phyloP scores from a whole-genome alignment of 2,329 filamentous ascomycete species.

The Neonectria hederae region DNA sequence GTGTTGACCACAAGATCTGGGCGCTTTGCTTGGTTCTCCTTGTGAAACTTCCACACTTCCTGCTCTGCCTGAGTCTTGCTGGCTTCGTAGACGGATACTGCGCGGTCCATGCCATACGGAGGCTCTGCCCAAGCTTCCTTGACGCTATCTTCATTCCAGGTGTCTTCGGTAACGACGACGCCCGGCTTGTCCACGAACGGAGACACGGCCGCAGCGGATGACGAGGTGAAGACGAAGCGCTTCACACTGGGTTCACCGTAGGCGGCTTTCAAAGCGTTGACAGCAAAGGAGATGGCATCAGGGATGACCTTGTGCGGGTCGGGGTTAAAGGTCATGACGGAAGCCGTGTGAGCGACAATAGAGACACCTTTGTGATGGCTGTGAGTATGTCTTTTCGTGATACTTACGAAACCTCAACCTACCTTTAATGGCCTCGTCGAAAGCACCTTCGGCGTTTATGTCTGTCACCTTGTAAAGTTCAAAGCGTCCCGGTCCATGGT shows the following conservation, averaged over 20 bases:
- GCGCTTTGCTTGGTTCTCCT: slow-evolving; percentile 34
- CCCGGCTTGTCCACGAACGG: neutral
- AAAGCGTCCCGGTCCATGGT: slow-evolving; percentile 48
- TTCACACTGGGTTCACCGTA: slow-evolving; percentile 47
- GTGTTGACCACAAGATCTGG: slow-evolving; percentile 43
- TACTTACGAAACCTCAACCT: neutral
- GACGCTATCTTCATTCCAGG: slow-evolving; percentile 48
- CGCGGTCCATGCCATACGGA: slow-evolving; percentile 45
- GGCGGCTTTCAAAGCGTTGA: slow-evolving; percentile 48
- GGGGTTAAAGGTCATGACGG: slow-evolving; percentile 44
- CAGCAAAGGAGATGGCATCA: slow-evolving; percentile 40
- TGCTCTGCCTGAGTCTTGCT: slow-evolving; percentile 51
- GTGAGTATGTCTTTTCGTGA: neutral
- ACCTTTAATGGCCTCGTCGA: slow-evolving; percentile 43
- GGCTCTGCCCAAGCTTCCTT: slow-evolving; percentile 49
- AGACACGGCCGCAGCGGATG: slow-evolving; percentile 15
- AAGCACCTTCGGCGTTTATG: slow-evolving; percentile 41
- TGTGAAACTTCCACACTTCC: slow-evolving; percentile 50
- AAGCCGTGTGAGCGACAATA: slow-evolving; percentile 52
- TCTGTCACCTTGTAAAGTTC: slow-evolving; percentile 48
- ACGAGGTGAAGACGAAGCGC: slow-evolving; percentile 48
- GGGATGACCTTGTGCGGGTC: slow-evolving; percentile 54
- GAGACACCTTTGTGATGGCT: slow-evolving; percentile 27
- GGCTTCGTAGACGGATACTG: slow-evolving; percentile 46
- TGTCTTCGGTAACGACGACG: slow-evolving; percentile 21